phyloP scores from a whole-genome alignment of 148 eudicot species.

The Diospyros lotus region DNA sequence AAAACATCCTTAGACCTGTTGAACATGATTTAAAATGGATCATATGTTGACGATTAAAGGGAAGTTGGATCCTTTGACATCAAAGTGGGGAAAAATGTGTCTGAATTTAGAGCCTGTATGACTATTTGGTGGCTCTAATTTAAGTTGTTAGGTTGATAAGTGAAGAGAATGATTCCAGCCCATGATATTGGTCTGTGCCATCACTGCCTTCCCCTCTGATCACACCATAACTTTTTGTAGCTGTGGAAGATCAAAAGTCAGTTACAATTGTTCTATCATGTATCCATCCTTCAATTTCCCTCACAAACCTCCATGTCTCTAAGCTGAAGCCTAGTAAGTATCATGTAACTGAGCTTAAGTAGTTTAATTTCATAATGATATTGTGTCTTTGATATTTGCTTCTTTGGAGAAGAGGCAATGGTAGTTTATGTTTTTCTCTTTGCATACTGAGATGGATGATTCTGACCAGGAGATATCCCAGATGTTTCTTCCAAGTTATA shows the following conservation, averaged over 20 bases:
- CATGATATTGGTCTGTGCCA: not conserved
- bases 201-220: not conserved
- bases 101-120: not conserved
- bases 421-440: not conserved
- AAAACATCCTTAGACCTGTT: too few species aligned
- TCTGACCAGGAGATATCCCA: not conserved
- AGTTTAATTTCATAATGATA: not conserved
- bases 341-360: not conserved
- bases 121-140: too few species aligned
- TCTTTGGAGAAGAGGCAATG: too few species aligned
- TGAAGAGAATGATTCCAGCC: not conserved
- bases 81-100: not conserved
- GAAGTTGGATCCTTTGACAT: not conserved
- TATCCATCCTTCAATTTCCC: not conserved
- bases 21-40: not conserved
- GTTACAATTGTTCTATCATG: not conserved
- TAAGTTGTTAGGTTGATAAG: too few species aligned
- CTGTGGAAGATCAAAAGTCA: not conserved
- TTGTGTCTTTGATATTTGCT: not conserved
- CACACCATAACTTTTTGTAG: not conserved
- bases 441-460: slow-evolving; percentile 3
- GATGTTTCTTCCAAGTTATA: not conserved
- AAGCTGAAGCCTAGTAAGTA: not conserved
- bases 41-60: not conserved
- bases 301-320: not conserved